Conservation (phyloP, 2,329 filamentous ascomycete species). For the Fusarium avenaceum region DNA sequence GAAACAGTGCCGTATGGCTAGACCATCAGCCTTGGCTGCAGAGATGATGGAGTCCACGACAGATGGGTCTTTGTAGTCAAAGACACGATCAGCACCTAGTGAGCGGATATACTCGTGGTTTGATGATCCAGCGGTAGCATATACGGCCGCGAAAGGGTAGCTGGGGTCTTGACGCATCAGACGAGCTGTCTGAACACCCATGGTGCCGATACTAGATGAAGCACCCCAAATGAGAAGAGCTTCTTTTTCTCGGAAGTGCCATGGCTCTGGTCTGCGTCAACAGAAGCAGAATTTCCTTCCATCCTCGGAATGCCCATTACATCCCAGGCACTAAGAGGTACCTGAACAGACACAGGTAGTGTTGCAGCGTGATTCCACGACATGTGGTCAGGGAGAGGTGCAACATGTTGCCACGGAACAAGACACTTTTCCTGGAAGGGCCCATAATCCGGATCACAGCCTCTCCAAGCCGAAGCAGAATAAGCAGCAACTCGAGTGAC, state of each 20-base stretch:
- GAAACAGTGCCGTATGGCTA: slow-evolving; percentile 58
- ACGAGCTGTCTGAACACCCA: slow-evolving; percentile 58
- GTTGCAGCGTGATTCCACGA: slow-evolving; percentile 59
- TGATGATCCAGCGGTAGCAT: slow-evolving; percentile 55
- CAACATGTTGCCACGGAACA: slow-evolving; percentile 58
- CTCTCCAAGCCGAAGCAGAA: slow-evolving; percentile 57
- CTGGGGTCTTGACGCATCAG: slow-evolving; percentile 52
- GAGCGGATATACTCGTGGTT: slow-evolving; percentile 54
- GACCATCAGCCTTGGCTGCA: slow-evolving; percentile 53
- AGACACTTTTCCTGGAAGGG: slow-evolving; percentile 60
- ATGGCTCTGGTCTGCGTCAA: neutral
- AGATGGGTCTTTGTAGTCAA: slow-evolving; percentile 56
- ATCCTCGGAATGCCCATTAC: slow-evolving; percentile 52
- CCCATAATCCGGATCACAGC: slow-evolving; percentile 61
- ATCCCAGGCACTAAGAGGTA: slow-evolving; percentile 58
- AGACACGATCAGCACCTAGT: slow-evolving; percentile 56
- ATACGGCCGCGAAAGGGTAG: slow-evolving; percentile 56
- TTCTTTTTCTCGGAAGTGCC: neutral
- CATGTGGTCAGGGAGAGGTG: slow-evolving; percentile 53
- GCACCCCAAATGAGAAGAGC: slow-evolving; percentile 60
- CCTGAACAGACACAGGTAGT: slow-evolving; percentile 56
- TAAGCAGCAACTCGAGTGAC: slow-evolving; percentile 57
- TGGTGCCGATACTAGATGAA: slow-evolving; percentile 60
- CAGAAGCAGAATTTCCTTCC: slow-evolving; percentile 25
- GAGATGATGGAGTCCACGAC: slow-evolving; percentile 53